Percentiles rank a stretch among this genome's conserved stretches.
These are phyloP conservation scores for Aspergillus sp. DNA, from an alignment of 2,329 filamentous ascomycete species.

Conservation along the genomic window DNA sequence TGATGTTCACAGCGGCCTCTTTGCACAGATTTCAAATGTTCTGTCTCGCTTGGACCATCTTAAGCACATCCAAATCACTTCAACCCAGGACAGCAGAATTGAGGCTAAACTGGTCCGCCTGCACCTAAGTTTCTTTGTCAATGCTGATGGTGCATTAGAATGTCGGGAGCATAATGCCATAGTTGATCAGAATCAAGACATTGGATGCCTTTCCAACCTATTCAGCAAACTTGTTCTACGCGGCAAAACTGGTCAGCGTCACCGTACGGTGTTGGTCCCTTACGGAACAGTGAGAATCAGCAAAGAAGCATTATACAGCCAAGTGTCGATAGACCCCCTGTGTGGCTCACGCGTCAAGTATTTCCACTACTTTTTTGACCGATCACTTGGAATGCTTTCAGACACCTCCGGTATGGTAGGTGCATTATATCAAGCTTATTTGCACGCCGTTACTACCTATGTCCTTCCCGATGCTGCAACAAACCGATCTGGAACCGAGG, in stretches of 20 bases:
- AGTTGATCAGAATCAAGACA: conserved; percentile 24
- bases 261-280: conserved; percentile 25
- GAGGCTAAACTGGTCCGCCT: conserved; percentile 48
- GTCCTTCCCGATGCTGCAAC: conserved; percentile 31
- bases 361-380: conserved; percentile 22
- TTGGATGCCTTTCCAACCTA: conserved; percentile 24
- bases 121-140: conserved; percentile 48
- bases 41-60: conserved; percentile 38
- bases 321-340: conserved; percentile 16
- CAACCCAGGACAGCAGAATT: conserved; percentile 6
- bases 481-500: conserved; percentile 30
- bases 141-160: conserved; percentile 13
- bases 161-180: conserved; percentile 16
- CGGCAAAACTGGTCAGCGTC: not conserved
- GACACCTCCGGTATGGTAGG: conserved; percentile 12
- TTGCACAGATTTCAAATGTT: conserved; percentile 27
- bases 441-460: conserved; percentile 34
- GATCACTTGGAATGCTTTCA: conserved; percentile 12
- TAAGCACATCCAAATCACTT: conserved; percentile 36
- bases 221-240: conserved; percentile 25
- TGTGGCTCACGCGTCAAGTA: conserved; percentile 13
- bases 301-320: conserved; percentile 12
- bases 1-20: conserved; percentile 37
- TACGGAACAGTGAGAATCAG: conserved; percentile 18
- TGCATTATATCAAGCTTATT: conserved; percentile 26